A percentile compares a stretch with the other conserved stretches of the same genome.
These are phyloP conservation scores for Nicotiana noctiflora DNA, from an alignment of 257 asterid genomes.

Conservation along the genomic window DNA sequence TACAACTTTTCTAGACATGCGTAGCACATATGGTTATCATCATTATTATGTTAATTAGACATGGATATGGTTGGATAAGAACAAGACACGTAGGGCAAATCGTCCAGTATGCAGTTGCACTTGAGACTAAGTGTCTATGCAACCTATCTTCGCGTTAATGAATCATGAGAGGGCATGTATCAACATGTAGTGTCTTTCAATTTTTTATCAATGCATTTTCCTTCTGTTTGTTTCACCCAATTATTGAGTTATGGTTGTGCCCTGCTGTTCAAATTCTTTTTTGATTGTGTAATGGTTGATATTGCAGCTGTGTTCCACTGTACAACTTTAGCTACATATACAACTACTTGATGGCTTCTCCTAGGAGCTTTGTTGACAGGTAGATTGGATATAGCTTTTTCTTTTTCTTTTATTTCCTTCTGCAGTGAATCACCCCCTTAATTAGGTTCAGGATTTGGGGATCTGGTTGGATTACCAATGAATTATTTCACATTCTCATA, in stretches of 20 bases:
- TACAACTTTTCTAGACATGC: background rate
- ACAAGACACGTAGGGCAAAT: background rate
- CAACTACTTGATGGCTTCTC: slow-evolving; percentile 70
- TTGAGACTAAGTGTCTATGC: background rate
- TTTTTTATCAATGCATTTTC: background rate
- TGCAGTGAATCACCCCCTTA: background rate
- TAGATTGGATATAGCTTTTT: background rate
- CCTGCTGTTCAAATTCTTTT: slow-evolving; percentile 3
- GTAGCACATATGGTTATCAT: background rate
- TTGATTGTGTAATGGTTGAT: slow-evolving; percentile 26
- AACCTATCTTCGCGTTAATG: background rate
- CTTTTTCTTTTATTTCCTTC: background rate
- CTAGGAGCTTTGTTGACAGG: slow-evolving; percentile 98
- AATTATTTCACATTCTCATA: background rate
- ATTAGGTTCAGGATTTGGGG: background rate
- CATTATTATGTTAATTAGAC: background rate
- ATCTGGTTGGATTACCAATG: background rate
- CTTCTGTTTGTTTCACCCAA: slow-evolving; percentile 2
- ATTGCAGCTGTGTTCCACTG: slow-evolving; percentile 85
- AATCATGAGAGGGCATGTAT: background rate
- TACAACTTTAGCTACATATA: slow-evolving; percentile 89
- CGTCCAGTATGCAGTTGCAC: background rate
- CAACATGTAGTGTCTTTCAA: background rate
- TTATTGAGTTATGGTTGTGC: background rate
- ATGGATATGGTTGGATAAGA: background rate